Percentiles rank a stretch among this genome's conserved stretches.
phyloP scores from a whole-genome alignment of 345 rosid species.

The Camelina laxa region DNA sequence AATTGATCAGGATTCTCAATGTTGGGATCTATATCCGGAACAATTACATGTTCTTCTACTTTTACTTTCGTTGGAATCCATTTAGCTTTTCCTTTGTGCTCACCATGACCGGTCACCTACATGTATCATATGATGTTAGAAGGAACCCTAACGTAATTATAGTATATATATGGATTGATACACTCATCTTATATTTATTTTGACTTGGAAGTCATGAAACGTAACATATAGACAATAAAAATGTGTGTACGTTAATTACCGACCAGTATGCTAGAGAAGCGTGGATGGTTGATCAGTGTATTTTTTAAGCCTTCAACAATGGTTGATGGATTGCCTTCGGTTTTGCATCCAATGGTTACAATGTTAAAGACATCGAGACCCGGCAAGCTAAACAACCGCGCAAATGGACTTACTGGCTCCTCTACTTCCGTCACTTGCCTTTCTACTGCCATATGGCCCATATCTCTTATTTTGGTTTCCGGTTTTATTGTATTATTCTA shows the following conservation, averaged over 20 bases:
- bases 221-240: not conserved
- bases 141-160: not conserved
- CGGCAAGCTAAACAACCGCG: not conserved
- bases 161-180: not conserved
- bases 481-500: not conserved
- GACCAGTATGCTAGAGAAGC: conserved; percentile 4
- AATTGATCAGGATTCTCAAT: conserved; percentile 44
- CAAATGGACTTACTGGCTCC: not conserved
- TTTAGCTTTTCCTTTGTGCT: conserved; percentile 6
- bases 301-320: not conserved
- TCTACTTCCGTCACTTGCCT: not conserved
- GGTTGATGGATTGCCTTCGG: not conserved
- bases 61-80: conserved; percentile 59
- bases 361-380: not conserved
- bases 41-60: conserved; percentile 58
- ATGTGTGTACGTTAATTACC: not conserved
- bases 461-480: not conserved
- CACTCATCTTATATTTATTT: not conserved
- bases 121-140: not conserved
- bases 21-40: conserved; percentile 48
- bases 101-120: not conserved
- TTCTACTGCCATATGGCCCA: not conserved
- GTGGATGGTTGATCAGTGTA: conserved; percentile 2
- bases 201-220: not conserved
- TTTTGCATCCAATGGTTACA: not conserved